phyloP scores from a whole-genome alignment of 306 rosid species.

The Begonia masoniana region DNA sequence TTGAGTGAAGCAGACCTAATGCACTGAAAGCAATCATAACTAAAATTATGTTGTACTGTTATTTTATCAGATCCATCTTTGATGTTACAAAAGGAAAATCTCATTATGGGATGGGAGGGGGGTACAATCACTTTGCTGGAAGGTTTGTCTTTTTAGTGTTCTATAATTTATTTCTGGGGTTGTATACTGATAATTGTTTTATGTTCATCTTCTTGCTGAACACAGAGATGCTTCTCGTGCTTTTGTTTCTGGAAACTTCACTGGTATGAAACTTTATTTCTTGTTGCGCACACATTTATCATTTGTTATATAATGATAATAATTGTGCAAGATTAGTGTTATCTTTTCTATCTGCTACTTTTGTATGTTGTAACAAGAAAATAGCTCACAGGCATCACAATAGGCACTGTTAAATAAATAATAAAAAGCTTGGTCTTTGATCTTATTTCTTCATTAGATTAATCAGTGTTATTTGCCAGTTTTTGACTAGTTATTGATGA shows the following conservation, averaged over 20 bases:
- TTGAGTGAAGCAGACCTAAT: neutral
- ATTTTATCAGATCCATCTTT: constrained; percentile 59
- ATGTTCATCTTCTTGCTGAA: neutral
- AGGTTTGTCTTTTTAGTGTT: constrained; percentile 26
- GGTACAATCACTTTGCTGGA: constrained; percentile 91
- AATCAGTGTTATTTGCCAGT: too few relatives aligned
- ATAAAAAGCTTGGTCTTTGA: too few relatives aligned
- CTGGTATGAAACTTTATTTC: constrained; percentile 39
- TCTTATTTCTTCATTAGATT: too few relatives aligned
- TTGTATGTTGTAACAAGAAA: too few relatives aligned
- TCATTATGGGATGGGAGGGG: constrained; percentile 87
- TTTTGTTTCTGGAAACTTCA: constrained; percentile 95
- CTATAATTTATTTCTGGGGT: neutral
- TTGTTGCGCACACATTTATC: neutral
- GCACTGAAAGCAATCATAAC: neutral
- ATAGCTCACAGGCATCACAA: too few relatives aligned
- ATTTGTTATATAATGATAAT: too few relatives aligned
- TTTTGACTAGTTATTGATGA: too few relatives aligned
- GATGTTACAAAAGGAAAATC: constrained; percentile 90
- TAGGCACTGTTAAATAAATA: too few relatives aligned
- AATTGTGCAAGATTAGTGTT: too few relatives aligned
- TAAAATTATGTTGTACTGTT: constrained; percentile 6
- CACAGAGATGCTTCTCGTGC: constrained; percentile 96
- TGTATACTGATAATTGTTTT: neutral
- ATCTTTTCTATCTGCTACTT: too few relatives aligned